Percentiles rank a stretch among this genome's conserved stretches.
These are phyloP conservation scores for Alisma plantagoaquatica DNA, from an alignment of 106 monocot genomes.

Conservation along the genomic window DNA sequence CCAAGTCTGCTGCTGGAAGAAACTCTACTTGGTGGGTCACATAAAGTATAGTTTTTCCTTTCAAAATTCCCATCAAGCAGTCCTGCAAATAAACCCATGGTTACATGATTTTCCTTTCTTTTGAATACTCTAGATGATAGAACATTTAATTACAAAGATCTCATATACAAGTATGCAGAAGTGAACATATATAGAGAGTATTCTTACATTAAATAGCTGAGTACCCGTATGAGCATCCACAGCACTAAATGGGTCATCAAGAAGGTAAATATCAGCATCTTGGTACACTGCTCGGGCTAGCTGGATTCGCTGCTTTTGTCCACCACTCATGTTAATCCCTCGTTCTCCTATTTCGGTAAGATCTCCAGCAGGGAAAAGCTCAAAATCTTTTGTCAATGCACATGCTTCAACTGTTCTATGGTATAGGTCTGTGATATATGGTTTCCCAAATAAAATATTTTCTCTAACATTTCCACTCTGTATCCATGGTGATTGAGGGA, in stretches of 20 bases:
- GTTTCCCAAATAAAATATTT: slow-evolving; percentile 76
- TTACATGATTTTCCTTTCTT: too few species aligned
- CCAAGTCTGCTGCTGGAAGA: slow-evolving; percentile 75
- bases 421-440: slow-evolving; percentile 46
- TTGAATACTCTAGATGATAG: too few species aligned
- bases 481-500: slow-evolving; percentile 88
- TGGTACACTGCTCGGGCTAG: slow-evolving; percentile 74
- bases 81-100: too few species aligned
- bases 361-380: slow-evolving; percentile 72
- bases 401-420: slow-evolving; percentile 60
- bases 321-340: slow-evolving; percentile 94
- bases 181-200: too few species aligned
- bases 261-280: slow-evolving; percentile 84
- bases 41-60: slow-evolving; percentile 78
- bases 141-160: too few species aligned
- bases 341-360: slow-evolving; percentile 86
- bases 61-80: slow-evolving; percentile 74
- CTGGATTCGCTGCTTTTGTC: slow-evolving; percentile 81
- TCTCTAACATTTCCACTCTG: slow-evolving; percentile 72
- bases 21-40: slow-evolving; percentile 95
- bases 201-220: slow-evolving; percentile 80
- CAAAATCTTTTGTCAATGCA: slow-evolving; percentile 63
- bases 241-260: slow-evolving; percentile 95
- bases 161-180: too few species aligned
- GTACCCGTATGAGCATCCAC: slow-evolving; percentile 89